Evolutionary conservation across 805 yeast genomes (phyloP), one percentile per base, ranked within the genome.

Genomic region (Yarrowia deformans): DNA sequence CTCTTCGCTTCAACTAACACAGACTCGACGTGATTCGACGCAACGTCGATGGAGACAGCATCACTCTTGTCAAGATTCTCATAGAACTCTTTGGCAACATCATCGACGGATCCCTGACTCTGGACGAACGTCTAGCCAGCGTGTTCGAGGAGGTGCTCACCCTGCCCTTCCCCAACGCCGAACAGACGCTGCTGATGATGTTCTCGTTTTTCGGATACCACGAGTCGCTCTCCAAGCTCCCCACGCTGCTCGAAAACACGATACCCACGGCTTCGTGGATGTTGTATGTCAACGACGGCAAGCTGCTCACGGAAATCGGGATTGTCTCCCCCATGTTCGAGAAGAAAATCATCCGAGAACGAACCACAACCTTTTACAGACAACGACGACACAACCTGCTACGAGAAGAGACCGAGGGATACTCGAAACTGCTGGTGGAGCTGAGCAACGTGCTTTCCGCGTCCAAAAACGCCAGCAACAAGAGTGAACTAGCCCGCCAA

Each of bases 381-480:
- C 83, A 86, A 70, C 82, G 82, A 74, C 86, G 88, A 72, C 91
- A 81, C 79, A 89, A 90, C 70, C 79, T 92, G 18, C 73, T 91
- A 8, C 85, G 87, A 63, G 97, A 93, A 76, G 90, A 90, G 71
- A 80, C 87, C 32, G 92, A 89, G 74, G 98, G 97, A 0, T 93
- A 86, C 77, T 78, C 96, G 13, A 88, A 87, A 72, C 79, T 90
- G 40, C 76, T 87, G 0, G 82, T 82, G 1, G 85, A 88, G 60
- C 71, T 89, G 13, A 60, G 52, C 76, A 79, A 68, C 71, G 77
- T 2, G 81, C 86, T 1, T 79, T 84, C 67, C 73, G 74, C 34
- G 81, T 82, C 42, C 78, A 79, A 2, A 83, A 84, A 69, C 77
- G 84, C 9, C 37, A 19, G 7, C 32, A 74, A 49, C 83, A 10